Evolutionary conservation across 495 filamentous ascomycete species (phyloP).

Genomic region (Geopyxis carbonaria): DNA sequence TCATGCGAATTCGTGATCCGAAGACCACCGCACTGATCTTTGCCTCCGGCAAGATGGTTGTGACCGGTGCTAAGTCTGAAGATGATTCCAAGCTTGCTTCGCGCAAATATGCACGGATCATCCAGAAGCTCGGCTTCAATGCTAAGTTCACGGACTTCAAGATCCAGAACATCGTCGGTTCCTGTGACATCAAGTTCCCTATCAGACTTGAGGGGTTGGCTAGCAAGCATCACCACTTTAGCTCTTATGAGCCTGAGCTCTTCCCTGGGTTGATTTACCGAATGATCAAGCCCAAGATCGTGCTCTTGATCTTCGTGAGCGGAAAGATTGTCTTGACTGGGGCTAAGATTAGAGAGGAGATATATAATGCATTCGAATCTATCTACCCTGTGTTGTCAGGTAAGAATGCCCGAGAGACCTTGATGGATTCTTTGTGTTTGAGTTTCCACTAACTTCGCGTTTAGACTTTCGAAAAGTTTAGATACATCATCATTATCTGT

Average conservation of each 20-base stretch:
- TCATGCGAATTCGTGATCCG: slow-evolving; percentile 98
- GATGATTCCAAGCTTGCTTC: slow-evolving; percentile 94
- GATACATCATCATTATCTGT: slow-evolving; percentile 7
- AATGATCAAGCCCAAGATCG: slow-evolving; percentile 99
- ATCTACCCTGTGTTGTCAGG: slow-evolving; percentile 97
- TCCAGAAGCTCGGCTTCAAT: slow-evolving; percentile 98
- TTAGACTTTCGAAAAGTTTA: slow-evolving; percentile 53
- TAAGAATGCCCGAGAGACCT: too few relatives aligned
- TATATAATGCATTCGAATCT: slow-evolving; percentile 96
- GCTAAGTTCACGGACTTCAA: slow-evolving; percentile 99
- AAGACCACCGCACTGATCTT: slow-evolving; percentile 98
- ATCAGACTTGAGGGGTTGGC: slow-evolving; percentile 93
- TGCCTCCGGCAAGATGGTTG: slow-evolving; percentile 98
- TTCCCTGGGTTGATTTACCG: slow-evolving; percentile 99
- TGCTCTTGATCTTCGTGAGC: slow-evolving; percentile 94
- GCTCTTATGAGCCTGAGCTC: slow-evolving; percentile 93
- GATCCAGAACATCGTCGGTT: slow-evolving; percentile 99
- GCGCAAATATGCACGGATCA: slow-evolving; percentile 96
- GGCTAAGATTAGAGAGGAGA: slow-evolving; percentile 96
- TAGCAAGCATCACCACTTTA: slow-evolving; percentile 95
- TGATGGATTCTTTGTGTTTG: slow-evolving; percentile 1
- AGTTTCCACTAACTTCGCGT: slow-evolving; percentile 22
- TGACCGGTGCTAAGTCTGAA: slow-evolving; percentile 95
- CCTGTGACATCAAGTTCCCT: slow-evolving; percentile 98
- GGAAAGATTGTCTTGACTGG: slow-evolving; percentile 98